These are phyloP conservation scores for Penicillium flavigenum DNA, from an alignment of 495 filamentous ascomycete species.

Conservation along the genomic window DNA sequence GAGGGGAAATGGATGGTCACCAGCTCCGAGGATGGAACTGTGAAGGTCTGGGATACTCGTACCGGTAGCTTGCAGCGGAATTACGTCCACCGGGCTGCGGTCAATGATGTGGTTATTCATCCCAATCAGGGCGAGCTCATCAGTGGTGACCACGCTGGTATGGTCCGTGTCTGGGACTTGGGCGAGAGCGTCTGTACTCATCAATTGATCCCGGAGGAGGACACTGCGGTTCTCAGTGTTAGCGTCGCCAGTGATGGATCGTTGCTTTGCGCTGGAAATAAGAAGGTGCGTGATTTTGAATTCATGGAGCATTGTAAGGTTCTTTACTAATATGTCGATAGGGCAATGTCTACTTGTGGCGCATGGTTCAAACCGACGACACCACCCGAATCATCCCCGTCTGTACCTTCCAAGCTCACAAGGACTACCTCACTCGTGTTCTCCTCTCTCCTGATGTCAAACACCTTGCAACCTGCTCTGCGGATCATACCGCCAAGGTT, in stretches of 20 bases:
- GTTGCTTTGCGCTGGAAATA: conserved; percentile 93
- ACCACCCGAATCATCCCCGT: conserved; percentile 86
- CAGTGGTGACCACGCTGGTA: conserved; percentile 88
- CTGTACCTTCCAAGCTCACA: conserved; percentile 89
- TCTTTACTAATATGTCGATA: conserved; percentile 31
- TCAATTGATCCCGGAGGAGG: conserved; percentile 94
- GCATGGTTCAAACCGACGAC: conserved; percentile 78
- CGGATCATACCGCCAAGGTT: conserved; percentile 96
- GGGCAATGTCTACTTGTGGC: conserved; percentile 98
- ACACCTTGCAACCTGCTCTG: conserved; percentile 94
- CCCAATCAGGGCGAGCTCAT: conserved; percentile 98
- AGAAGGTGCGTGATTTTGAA: conserved; percentile 56
- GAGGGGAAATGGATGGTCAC: conserved; percentile 99
- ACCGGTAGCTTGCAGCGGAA: conserved; percentile 85
- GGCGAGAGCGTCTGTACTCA: conserved; percentile 96
- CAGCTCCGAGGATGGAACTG: conserved; percentile 92
- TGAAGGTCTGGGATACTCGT: conserved; percentile 98
- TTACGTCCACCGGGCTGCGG: conserved; percentile 81
- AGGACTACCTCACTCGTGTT: conserved; percentile 90
- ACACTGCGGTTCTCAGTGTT: conserved; percentile 87
- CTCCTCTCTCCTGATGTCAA: conserved; percentile 96
- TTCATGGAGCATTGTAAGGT: not conserved
- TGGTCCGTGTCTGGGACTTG: conserved; percentile 93
- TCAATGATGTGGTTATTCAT: conserved; percentile 94
- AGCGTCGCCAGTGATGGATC: conserved; percentile 94